phyloP scores from a whole-genome alignment of 2,329 filamentous ascomycete genomes.

The Paramyrothecium sp. region DNA sequence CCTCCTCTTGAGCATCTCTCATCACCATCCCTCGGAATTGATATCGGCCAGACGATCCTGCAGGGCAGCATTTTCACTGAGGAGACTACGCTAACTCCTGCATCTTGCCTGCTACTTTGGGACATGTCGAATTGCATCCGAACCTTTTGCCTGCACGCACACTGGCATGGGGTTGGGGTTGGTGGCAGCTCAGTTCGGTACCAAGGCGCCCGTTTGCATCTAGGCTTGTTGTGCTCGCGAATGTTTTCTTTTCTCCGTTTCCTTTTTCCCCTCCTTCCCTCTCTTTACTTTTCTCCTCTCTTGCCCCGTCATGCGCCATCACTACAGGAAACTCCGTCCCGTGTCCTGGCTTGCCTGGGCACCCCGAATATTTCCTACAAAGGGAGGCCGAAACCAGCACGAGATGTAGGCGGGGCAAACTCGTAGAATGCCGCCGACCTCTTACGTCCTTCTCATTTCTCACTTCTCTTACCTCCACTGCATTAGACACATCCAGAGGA shows the following conservation, averaged over 20 bases:
- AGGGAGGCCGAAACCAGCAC: neutral
- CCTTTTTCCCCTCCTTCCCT: neutral
- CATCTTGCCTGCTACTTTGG: neutral
- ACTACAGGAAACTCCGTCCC: neutral
- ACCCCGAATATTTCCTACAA: neutral
- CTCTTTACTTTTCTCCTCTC: neutral
- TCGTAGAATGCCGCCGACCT: neutral
- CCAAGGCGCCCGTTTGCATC: neutral
- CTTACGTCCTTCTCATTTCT: neutral
- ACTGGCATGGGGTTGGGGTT: too few relatives aligned
- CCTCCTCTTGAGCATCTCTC: neutral
- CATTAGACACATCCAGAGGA: neutral
- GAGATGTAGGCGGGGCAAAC: neutral
- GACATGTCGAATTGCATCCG: neutral
- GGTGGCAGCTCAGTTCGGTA: neutral
- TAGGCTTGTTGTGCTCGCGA: neutral
- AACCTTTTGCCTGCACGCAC: neutral
- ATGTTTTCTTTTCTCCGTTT: neutral
- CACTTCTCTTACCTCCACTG: neutral
- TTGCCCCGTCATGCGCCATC: neutral
- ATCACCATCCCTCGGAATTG: neutral
- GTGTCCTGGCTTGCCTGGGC: neutral
- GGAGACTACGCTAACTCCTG: neutral
- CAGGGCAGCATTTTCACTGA: neutral
- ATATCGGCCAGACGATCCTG: neutral